Evolutionary conservation across 139 green algal species (phyloP).

Genomic region (Chlamydomonas sp.): DNA sequence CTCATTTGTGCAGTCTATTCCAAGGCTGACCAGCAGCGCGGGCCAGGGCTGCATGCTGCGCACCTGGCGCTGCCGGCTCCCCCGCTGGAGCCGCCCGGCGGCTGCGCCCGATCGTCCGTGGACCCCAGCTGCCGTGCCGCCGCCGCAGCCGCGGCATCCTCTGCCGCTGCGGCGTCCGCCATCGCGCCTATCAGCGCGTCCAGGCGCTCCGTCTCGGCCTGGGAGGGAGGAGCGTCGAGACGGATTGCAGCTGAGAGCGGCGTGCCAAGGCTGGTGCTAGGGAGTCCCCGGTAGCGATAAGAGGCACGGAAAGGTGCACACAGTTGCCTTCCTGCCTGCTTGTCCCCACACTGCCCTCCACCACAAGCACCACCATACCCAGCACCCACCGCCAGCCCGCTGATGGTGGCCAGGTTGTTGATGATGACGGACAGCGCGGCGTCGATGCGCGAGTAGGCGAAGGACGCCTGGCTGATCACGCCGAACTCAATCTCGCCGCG

Average conservation of each 20-base stretch:
- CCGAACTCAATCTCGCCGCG: constrained; percentile 94
- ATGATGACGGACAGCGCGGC: constrained; percentile 90
- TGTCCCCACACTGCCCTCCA: too few relatives aligned
- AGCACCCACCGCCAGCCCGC: constrained; percentile 69
- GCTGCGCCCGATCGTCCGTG: too few relatives aligned
- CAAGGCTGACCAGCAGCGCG: too few relatives aligned
- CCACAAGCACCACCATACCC: neutral
- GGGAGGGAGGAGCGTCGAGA: neutral
- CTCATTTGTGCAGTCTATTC: too few relatives aligned
- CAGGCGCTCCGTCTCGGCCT: constrained; percentile 87
- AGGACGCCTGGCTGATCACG: constrained; percentile 91
- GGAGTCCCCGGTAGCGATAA: too few relatives aligned
- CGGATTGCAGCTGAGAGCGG: too few relatives aligned
- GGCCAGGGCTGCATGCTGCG: too few relatives aligned
- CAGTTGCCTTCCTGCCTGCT: neutral
- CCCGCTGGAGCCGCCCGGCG: too few relatives aligned
- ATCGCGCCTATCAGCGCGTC: constrained; percentile 80
- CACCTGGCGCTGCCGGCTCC: too few relatives aligned
- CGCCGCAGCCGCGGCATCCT: neutral
- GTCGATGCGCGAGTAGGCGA: constrained; percentile 93
- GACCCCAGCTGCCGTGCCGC: neutral
- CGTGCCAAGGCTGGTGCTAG: too few relatives aligned
- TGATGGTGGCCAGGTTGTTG: constrained; percentile 87
- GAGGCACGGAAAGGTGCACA: too few relatives aligned
- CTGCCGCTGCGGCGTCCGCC: neutral